Evolutionary conservation across 1,139 yeast genomes (phyloP), one percentile per base, ranked within the genome.

Genomic region (Sugiyamaella grinbergsii): DNA sequence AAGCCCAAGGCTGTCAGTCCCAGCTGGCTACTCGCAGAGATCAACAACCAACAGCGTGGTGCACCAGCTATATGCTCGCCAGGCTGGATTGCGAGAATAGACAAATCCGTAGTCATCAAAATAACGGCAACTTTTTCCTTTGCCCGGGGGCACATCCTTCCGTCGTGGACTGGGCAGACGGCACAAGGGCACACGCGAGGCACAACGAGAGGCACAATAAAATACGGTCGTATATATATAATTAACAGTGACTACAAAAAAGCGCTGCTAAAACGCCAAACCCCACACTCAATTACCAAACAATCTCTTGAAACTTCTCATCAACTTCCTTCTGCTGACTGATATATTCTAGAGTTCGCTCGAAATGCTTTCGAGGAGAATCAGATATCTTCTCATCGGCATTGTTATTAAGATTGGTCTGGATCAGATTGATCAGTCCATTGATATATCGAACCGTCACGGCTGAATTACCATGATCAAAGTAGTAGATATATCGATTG

Each of bases 381-480:
- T 69, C 74, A 57, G 70, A 62, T 58, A 69, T 58, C 23, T 60
- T 62, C 16, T 67, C 70, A 20, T 63, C 66, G 15, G 63, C 60
- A 20, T 69, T 69, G 36, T 71, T 69, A 56, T 74, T 77, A 53
- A 91, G 71, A 63, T 88, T 91, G 24, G 89, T 83, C 60, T 80
- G 81, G 52, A 91, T 87, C 60, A 93, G 75, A 59, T 89, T 96
- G 54, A 93, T 85, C 56, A 93, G 73, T 5, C 97, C 95, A 62
- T 86, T 89, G 61, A 91, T 81, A 63, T 89, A 89, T 61, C 82
- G 79, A 33, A 82, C 76, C 41, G 87, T 86, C 45, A 89, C 80
- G 49, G 82, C 76, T 38, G 78, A 79, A 58, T 85, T 86, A 5
- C 95, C 96, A 59, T 88, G 93, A 56, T 88, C 83, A 66, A 85